Conservation (phyloP, 2,329 filamentous ascomycete species). For the Talaromyces sp. region DNA sequence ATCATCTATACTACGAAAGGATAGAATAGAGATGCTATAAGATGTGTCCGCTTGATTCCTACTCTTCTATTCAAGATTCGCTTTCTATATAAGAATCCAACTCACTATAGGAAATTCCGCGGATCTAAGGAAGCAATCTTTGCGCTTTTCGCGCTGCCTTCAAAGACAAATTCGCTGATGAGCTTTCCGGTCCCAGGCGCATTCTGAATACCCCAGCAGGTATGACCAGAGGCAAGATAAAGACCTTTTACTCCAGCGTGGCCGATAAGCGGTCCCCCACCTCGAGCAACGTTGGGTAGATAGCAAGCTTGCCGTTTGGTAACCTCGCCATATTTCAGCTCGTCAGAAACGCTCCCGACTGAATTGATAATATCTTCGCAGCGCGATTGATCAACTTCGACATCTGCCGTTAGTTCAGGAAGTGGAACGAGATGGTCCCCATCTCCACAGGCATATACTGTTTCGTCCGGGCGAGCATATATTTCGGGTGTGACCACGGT, state of each 20-base stretch:
- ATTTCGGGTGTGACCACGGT: constrained; percentile 80
- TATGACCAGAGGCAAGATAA: constrained; percentile 82
- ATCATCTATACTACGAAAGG: neutral
- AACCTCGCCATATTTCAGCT: constrained; percentile 63
- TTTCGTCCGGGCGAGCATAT: constrained; percentile 80
- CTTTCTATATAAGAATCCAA: neutral
- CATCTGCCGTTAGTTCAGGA: constrained; percentile 67
- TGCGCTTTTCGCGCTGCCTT: constrained; percentile 63
- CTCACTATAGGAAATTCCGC: constrained; percentile 44
- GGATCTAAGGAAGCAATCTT: constrained; percentile 63
- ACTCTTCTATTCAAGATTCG: neutral
- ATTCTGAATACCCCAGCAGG: constrained; percentile 98
- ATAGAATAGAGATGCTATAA: neutral
- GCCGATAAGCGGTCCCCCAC: constrained; percentile 72
- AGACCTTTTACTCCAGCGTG: constrained; percentile 66
- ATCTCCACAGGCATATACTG: constrained; percentile 92
- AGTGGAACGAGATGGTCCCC: constrained; percentile 71
- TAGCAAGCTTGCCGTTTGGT: constrained; percentile 85
- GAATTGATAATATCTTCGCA: constrained; percentile 85
- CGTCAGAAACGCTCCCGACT: constrained; percentile 50
- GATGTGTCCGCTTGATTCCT: neutral
- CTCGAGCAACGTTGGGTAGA: constrained; percentile 63
- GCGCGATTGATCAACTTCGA: constrained; percentile 65
- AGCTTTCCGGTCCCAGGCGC: constrained; percentile 78
- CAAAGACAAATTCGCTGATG: constrained; percentile 72